Percentiles rank a stretch among this genome's conserved stretches.
Evolutionary conservation across 2,329 filamentous ascomycete genomes (phyloP).

Genomic region (Penicillium sp.): DNA sequence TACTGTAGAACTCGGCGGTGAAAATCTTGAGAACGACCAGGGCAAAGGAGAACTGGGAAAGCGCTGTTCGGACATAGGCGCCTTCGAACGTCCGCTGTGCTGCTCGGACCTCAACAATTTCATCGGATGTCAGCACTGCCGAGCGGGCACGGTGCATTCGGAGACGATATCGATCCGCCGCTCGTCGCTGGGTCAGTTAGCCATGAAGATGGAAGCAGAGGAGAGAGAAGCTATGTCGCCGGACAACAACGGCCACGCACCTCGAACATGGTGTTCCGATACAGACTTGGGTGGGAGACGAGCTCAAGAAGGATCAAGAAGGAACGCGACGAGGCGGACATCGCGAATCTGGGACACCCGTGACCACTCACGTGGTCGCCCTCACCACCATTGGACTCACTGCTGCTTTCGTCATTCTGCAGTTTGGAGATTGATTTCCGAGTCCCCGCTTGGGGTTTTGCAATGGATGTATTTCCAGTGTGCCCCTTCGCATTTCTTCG

Average conservation of each 20-base stretch:
- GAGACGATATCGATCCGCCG: slow-evolving; percentile 71
- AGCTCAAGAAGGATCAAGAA: background rate
- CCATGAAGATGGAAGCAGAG: slow-evolving; percentile 1
- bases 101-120: slow-evolving; percentile 91
- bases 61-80: slow-evolving; percentile 89
- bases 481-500: too few relatives aligned
- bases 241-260: slow-evolving; percentile 9
- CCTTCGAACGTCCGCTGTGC: slow-evolving; percentile 96
- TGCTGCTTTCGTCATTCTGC: too few relatives aligned
- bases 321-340: background rate
- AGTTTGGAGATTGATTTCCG: too few relatives aligned
- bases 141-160: slow-evolving; percentile 80
- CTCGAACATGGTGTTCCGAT: slow-evolving; percentile 29
- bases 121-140: slow-evolving; percentile 74
- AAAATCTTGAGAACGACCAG: slow-evolving; percentile 96
- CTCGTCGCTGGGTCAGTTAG: slow-evolving; percentile 54
- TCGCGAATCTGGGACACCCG: background rate
- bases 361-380: too few relatives aligned
- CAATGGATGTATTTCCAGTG: too few relatives aligned
- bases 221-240: background rate
- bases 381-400: too few relatives aligned
- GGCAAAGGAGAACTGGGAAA: slow-evolving; percentile 92
- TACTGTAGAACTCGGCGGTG: slow-evolving; percentile 91
- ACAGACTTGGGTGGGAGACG: background rate
- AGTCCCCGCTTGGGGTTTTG: too few relatives aligned